These are phyloP conservation scores for Agarophyton chilense DNA, from an alignment of 23 red algal species.

Conservation along the genomic window DNA sequence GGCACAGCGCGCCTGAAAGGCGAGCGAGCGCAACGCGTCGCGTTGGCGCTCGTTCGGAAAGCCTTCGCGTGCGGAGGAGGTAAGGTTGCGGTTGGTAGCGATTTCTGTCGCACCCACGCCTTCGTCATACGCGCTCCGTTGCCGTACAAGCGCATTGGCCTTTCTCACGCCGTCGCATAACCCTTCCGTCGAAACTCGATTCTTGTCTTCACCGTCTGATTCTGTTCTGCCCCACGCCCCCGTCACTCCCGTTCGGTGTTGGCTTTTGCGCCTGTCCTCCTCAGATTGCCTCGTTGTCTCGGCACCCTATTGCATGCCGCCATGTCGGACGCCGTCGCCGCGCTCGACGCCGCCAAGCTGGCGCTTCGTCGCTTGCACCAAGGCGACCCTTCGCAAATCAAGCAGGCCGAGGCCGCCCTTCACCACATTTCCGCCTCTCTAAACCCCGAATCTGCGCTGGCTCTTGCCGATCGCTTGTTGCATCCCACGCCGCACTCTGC, in stretches of 20 bases:
- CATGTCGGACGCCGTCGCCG: constrained; percentile 6
- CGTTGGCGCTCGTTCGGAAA: neutral
- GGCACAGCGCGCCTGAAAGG: too few relatives aligned
- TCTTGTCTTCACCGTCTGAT: too few relatives aligned
- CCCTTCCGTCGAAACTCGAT: too few relatives aligned
- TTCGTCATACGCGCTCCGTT: too few relatives aligned
- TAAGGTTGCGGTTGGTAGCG: neutral
- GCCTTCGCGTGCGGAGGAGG: neutral
- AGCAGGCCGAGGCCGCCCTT: constrained; percentile 4
- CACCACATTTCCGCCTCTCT: constrained; percentile 7
- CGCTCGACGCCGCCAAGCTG: neutral
- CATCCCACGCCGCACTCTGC: neutral
- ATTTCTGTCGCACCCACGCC: too few relatives aligned
- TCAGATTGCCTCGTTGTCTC: neutral
- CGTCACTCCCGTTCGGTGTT: too few relatives aligned
- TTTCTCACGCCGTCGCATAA: too few relatives aligned
- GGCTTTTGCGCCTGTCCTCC: neutral
- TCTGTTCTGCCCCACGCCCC: too few relatives aligned
- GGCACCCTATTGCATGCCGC: neutral
- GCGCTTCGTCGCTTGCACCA: constrained; percentile 10
- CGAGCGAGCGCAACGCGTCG: neutral
- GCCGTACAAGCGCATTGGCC: too few relatives aligned
- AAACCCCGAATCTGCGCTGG: neutral
- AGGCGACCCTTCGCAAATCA: neutral
- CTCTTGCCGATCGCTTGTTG: constrained; percentile 19